phyloP scores from a whole-genome alignment of 306 rosid species.

The Prunus padus region DNA sequence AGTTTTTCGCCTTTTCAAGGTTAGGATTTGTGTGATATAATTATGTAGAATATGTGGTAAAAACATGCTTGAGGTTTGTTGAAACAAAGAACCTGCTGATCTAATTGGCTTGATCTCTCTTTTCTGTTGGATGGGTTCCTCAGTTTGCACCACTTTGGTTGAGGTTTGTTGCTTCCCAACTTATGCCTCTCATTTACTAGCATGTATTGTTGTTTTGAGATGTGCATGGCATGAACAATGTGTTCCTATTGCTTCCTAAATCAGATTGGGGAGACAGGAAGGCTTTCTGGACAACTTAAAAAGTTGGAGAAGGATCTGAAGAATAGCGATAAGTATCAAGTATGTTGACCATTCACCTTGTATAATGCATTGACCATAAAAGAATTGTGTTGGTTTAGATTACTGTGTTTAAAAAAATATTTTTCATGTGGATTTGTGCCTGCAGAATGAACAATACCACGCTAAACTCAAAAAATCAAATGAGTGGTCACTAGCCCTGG shows the following conservation, averaged over 20 bases:
- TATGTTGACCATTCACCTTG: conserved; percentile 36
- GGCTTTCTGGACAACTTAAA: conserved; percentile 79
- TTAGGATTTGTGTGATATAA: conserved; percentile 26
- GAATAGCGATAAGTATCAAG: conserved; percentile 61
- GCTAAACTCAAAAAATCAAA: conserved; percentile 69
- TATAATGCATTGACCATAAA: not conserved
- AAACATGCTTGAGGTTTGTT: conserved; percentile 24
- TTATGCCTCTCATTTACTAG: not conserved
- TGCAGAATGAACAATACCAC: conserved; percentile 74
- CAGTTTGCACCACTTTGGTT: conserved; percentile 65
- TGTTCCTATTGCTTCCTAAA: conserved; percentile 19
- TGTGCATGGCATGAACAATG: conserved; percentile 11
- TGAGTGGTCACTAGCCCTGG: conserved; percentile 80
- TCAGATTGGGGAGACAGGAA: conserved; percentile 93
- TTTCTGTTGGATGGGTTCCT: conserved; percentile 92
- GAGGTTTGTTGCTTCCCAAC: conserved; percentile 65
- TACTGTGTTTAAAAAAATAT: not conserved
- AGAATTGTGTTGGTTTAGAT: not conserved
- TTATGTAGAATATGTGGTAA: not conserved
- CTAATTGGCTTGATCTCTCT: conserved; percentile 78
- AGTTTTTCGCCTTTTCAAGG: conserved; percentile 97
- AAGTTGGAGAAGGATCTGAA: conserved; percentile 84
- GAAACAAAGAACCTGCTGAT: conserved; percentile 86
- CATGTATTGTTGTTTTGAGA: not conserved
- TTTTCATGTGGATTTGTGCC: not conserved